A percentile compares a stretch with the other conserved stretches of the same genome.
Conservation (phyloP, 1,284 basidiomycete species). For the Trametes sp. region DNA sequence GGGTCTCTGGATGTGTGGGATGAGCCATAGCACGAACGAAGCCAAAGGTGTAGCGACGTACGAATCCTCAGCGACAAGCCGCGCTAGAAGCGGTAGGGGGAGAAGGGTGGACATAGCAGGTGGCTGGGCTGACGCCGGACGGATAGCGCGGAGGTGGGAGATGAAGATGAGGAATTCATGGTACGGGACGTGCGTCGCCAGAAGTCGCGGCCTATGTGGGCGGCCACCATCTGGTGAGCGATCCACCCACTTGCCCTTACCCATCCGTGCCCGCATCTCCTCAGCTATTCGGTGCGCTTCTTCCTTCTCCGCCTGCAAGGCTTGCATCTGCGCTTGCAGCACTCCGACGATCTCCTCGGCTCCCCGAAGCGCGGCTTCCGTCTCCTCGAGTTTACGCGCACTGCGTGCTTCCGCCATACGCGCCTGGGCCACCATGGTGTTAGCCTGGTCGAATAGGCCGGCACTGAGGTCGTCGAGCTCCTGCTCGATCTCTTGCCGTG, state of each 20-base stretch:
- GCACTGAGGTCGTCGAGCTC: conserved; percentile 95
- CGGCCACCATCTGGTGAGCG: conserved; percentile 33
- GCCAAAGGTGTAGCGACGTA: conserved; percentile 51
- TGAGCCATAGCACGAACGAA: not conserved
- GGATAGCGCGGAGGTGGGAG: conserved; percentile 79
- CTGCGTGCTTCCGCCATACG: conserved; percentile 78
- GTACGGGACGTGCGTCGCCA: conserved; percentile 81
- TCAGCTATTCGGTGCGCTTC: conserved; percentile 57
- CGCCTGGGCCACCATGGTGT: conserved; percentile 94
- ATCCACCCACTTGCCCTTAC: conserved; percentile 75
- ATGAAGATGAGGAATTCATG: conserved; percentile 89
- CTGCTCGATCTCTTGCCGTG: conserved; percentile 83
- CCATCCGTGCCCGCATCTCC: conserved; percentile 59
- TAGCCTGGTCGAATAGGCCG: conserved; percentile 86
- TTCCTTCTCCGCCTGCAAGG: conserved; percentile 70
- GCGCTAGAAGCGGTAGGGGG: conserved; percentile 84
- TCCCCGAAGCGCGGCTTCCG: conserved; percentile 82
- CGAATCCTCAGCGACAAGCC: conserved; percentile 89
- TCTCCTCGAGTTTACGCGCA: conserved; percentile 83
- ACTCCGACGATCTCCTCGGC: conserved; percentile 88
- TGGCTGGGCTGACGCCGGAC: conserved; percentile 61
- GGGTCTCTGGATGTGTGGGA: conserved; percentile 72
- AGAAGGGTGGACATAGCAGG: conserved; percentile 77
- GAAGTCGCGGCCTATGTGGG: conserved; percentile 49
- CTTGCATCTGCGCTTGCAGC: conserved; percentile 89